These are phyloP conservation scores for Scenedesmus sp. DNA, from an alignment of 163 green algal genomes.

Conservation along the genomic window DNA sequence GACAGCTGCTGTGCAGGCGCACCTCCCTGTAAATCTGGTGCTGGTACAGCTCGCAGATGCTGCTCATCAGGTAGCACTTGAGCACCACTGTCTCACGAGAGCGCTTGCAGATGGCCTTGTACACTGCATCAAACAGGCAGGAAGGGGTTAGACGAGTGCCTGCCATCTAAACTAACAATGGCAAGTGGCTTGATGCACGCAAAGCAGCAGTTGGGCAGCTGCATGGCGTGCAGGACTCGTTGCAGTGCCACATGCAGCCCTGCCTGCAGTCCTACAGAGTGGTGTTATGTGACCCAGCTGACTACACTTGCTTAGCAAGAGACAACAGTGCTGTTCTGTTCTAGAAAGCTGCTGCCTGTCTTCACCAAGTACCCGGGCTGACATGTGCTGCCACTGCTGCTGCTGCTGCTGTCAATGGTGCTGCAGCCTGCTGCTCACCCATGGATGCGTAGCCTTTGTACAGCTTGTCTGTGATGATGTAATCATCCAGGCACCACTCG, in stretches of 20 bases:
- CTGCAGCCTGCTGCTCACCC: slow-evolving; percentile 49
- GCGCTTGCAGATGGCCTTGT: slow-evolving; percentile 68
- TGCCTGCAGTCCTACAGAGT: background rate
- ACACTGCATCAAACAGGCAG: slow-evolving; percentile 55
- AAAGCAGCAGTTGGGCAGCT: background rate
- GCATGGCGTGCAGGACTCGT: too few relatives aligned
- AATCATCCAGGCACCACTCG: slow-evolving; percentile 72
- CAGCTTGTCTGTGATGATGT: slow-evolving; percentile 69
- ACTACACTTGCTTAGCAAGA: background rate
- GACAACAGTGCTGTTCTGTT: background rate
- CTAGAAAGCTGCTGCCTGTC: background rate
- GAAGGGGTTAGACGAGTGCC: background rate
- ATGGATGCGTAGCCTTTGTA: slow-evolving; percentile 72
- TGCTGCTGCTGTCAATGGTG: background rate
- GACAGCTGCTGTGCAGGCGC: slow-evolving; percentile 75
- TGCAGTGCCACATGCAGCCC: background rate
- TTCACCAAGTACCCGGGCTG: background rate
- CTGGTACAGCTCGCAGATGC: slow-evolving; percentile 66
- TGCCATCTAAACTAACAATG: too few relatives aligned
- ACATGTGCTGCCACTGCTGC: background rate
- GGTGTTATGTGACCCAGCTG: background rate
- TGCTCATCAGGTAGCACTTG: slow-evolving; percentile 75
- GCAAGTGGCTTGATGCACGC: too few relatives aligned
- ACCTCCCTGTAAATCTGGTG: slow-evolving; percentile 86
- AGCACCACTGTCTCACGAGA: slow-evolving; percentile 67